Evolutionary conservation across 2,329 filamentous ascomycete genomes (phyloP).

Genomic region (Aspergillus sp.): DNA sequence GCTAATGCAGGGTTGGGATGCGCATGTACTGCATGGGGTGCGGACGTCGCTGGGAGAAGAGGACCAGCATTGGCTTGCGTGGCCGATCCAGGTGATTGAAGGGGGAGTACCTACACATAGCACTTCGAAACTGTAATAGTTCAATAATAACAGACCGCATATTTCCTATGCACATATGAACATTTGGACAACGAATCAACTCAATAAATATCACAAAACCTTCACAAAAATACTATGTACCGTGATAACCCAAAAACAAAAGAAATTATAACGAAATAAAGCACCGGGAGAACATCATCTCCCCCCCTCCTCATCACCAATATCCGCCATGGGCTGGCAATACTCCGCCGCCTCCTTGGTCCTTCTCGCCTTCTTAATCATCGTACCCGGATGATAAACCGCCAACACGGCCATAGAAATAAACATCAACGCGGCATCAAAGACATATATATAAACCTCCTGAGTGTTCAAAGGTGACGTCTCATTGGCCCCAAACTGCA

Average conservation of each 20-base stretch:
- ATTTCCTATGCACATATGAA: not conserved
- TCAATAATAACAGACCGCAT: not conserved
- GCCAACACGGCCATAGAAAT: slow-evolving; percentile 24
- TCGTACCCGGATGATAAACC: slow-evolving; percentile 29
- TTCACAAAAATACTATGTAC: too few species aligned
- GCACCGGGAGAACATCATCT: too few species aligned
- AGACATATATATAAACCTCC: slow-evolving; percentile 37
- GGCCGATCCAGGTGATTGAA: slow-evolving; percentile 23
- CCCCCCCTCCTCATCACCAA: too few species aligned
- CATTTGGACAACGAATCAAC: too few species aligned
- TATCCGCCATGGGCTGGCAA: too few species aligned
- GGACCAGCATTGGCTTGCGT: slow-evolving; percentile 30
- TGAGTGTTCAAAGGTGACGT: slow-evolving; percentile 21
- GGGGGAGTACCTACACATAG: too few species aligned
- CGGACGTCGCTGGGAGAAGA: slow-evolving; percentile 18
- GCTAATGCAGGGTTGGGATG: slow-evolving; percentile 38
- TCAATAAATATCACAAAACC: too few species aligned
- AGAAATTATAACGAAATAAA: too few species aligned
- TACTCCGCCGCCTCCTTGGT: not conserved
- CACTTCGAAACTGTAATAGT: too few species aligned
- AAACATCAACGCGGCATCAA: slow-evolving; percentile 35
- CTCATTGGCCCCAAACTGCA: slow-evolving; percentile 29
- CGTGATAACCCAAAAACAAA: too few species aligned
- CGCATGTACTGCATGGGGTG: slow-evolving; percentile 36
- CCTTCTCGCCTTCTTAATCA: slow-evolving; percentile 7